Evolutionary conservation across 1,284 basidiomycete species (phyloP).

Genomic region (Ustilago tritici): DNA sequence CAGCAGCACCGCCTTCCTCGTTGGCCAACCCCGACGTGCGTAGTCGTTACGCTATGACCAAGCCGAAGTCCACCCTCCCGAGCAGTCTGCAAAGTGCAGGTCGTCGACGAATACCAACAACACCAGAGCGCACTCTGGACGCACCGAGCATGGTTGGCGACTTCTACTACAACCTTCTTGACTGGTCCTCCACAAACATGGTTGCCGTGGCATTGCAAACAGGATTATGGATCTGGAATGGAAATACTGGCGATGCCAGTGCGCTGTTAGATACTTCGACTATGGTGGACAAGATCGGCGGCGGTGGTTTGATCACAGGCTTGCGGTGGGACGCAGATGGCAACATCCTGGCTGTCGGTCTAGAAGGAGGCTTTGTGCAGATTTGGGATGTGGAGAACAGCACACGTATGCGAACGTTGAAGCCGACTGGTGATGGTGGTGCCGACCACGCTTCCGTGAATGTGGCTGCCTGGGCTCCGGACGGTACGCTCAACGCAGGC

Average conservation of each 20-base stretch:
- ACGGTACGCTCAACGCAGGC: constrained; percentile 64
- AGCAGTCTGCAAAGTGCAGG: constrained; percentile 61
- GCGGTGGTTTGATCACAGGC: constrained; percentile 75
- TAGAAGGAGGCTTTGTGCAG: constrained; percentile 87
- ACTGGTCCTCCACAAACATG: constrained; percentile 87
- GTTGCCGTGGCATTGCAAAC: constrained; percentile 65
- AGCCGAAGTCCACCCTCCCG: constrained; percentile 61
- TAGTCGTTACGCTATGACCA: constrained; percentile 58
- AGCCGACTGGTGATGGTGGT: constrained; percentile 62
- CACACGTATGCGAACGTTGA: constrained; percentile 80
- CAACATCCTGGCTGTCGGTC: constrained; percentile 85
- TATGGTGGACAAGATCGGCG: constrained; percentile 64
- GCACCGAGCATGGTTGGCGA: constrained; percentile 95
- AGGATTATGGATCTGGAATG: constrained; percentile 77
- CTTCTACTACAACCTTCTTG: constrained; percentile 94
- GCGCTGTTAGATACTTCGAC: constrained; percentile 73
- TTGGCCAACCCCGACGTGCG: constrained; percentile 68
- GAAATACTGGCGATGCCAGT: constrained; percentile 84
- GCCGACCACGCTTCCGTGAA: constrained; percentile 60
- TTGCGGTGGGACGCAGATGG: constrained; percentile 90
- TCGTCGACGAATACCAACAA: constrained; percentile 84
- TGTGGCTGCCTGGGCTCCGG: constrained; percentile 63
- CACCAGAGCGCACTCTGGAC: constrained; percentile 90
- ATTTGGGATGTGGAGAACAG: constrained; percentile 92
- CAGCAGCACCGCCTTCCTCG: constrained; percentile 70